Evolutionary conservation across 345 rosid genomes (phyloP).

Genomic region (thale cress (Arabidopsis thaliana)): TAIR10.1 NC_003070.9:1956501-1957000

Average conservation of each 20-base stretch:
- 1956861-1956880: constrained; percentile 52
- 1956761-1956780: constrained; percentile 48
- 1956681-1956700: constrained; percentile 50
- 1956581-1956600: constrained; percentile 46
- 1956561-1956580: constrained; percentile 39
- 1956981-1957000: constrained; percentile 48
- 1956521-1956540: constrained; percentile 50
- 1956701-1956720: constrained; percentile 50
- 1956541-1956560: constrained; percentile 49
- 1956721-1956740: constrained; percentile 55
- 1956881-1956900: constrained; percentile 52
- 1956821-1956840: constrained; percentile 51
- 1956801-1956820: constrained; percentile 52
- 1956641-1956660: constrained; percentile 44
- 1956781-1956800: constrained; percentile 49
- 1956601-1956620: constrained; percentile 48
- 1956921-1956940: constrained; percentile 47
- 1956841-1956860: constrained; percentile 53
- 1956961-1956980: constrained; percentile 73
- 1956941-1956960: constrained; percentile 72
- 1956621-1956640: constrained; percentile 50
- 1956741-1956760: constrained; percentile 50
- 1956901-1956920: constrained; percentile 50
- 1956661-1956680: constrained; percentile 41
- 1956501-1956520: constrained; percentile 51